Percentiles rank a stretch among this genome's conserved stretches.
Conservation (phyloP, 768 basidiomycete genomes). For the Lentinula aciculospora region DNA sequence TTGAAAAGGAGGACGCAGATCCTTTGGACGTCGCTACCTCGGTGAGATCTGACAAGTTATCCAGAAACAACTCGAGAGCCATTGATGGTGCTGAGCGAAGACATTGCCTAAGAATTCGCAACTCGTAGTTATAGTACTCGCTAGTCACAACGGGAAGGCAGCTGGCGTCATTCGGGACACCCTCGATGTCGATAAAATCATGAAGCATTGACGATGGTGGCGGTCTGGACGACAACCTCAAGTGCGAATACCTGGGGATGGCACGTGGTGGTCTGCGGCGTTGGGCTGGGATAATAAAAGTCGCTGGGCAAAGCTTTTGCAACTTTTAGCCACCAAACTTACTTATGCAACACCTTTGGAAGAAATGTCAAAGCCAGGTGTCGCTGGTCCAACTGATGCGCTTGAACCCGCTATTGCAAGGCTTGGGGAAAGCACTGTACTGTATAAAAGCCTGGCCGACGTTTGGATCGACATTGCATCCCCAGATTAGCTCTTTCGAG, state of each 20-base stretch:
- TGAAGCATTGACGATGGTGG: background rate
- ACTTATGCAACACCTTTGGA: background rate
- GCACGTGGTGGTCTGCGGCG: too few species aligned
- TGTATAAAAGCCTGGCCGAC: background rate
- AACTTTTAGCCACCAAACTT: background rate
- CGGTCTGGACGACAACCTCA: too few species aligned
- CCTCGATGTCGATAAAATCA: background rate
- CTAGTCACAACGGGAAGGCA: background rate
- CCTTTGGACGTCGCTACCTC: too few species aligned
- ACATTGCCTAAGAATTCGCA: background rate
- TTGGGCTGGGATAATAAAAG: too few species aligned
- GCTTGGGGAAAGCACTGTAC: background rate
- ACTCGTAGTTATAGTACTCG: background rate
- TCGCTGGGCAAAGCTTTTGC: too few species aligned
- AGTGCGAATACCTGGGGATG: too few species aligned
- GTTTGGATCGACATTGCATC: background rate
- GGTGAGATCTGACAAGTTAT: too few species aligned
- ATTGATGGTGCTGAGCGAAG: background rate
- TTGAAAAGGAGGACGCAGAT: too few species aligned
- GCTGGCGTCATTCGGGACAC: background rate
- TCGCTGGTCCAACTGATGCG: background rate
- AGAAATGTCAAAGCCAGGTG: background rate
- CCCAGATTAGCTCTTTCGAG: background rate
- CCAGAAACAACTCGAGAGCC: background rate
- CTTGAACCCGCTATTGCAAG: background rate